Conservation (phyloP, 345 rosid species). For the Alliaria petiolata region DNA sequence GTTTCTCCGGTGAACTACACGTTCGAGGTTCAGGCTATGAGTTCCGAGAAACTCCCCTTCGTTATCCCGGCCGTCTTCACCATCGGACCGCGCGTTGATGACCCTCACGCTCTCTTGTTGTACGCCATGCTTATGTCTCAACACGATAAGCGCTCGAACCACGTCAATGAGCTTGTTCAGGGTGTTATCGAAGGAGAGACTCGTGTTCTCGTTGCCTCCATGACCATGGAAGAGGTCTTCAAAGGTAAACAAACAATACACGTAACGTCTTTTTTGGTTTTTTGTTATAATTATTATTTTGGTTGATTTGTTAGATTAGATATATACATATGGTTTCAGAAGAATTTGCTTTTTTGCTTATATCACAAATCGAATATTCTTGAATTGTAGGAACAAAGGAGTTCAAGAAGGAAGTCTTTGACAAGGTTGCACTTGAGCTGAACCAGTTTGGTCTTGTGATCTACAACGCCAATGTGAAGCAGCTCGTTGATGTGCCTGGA, state of each 20-base stretch:
- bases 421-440: conserved; percentile 68
- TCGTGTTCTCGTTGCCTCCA: conserved; percentile 74
- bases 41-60: conserved; percentile 86
- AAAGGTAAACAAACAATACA: conserved; percentile 38
- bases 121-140: conserved; percentile 75
- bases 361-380: background rate
- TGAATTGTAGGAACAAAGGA: conserved; percentile 46
- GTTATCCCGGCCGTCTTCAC: conserved; percentile 73
- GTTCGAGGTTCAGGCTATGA: conserved; percentile 91
- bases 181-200: conserved; percentile 90
- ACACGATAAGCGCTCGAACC: conserved; percentile 64
- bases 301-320: background rate
- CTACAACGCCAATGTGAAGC: conserved; percentile 78
- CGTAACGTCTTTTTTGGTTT: too few relatives aligned
- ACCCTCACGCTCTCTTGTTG: conserved; percentile 42
- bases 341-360: background rate
- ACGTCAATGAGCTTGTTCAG: conserved; percentile 71
- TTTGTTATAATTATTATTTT: background rate
- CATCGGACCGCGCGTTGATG: conserved; percentile 70
- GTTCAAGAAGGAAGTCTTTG: conserved; percentile 72
- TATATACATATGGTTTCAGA: too few relatives aligned
- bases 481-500: conserved; percentile 74
- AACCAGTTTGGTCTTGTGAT: conserved; percentile 72
- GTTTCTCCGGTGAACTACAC: conserved; percentile 78
- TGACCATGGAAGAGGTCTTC: conserved; percentile 87